These are phyloP conservation scores for Penicillium fimorum DNA, from an alignment of 495 filamentous ascomycete genomes.

Conservation along the genomic window DNA sequence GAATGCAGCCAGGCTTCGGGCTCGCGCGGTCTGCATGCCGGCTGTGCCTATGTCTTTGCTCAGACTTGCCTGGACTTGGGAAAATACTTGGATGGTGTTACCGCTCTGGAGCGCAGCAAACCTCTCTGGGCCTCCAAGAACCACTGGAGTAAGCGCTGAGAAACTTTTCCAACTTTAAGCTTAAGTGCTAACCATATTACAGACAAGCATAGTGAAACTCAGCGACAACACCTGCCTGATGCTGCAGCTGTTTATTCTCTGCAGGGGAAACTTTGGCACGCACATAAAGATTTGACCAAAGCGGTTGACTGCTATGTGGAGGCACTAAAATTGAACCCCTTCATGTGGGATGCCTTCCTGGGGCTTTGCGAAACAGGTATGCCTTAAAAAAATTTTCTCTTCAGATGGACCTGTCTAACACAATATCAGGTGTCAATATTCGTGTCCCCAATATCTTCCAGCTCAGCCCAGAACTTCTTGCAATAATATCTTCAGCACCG, in stretches of 20 bases:
- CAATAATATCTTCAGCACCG: conserved; percentile 43
- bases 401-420: conserved; percentile 24
- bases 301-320: conserved; percentile 83
- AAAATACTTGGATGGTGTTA: conserved; percentile 73
- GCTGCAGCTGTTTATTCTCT: conserved; percentile 76
- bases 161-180: conserved; percentile 4
- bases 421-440: conserved; percentile 64
- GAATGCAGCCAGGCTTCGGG: conserved; percentile 66
- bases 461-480: conserved; percentile 64
- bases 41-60: conserved; percentile 88
- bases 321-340: conserved; percentile 84
- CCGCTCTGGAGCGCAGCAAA: conserved; percentile 73
- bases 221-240: conserved; percentile 70
- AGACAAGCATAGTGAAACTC: conserved; percentile 69
- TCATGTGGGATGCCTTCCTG: conserved; percentile 97
- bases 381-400: conserved; percentile 24
- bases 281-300: conserved; percentile 73
- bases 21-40: conserved; percentile 68
- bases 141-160: conserved; percentile 59
- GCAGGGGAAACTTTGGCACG: conserved; percentile 82
- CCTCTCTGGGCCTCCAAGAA: conserved; percentile 67
- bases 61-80: conserved; percentile 81
- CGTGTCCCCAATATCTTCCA: conserved; percentile 83
- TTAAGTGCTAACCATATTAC: conserved; percentile 6
- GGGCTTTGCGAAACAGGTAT: conserved; percentile 70